Conservation (phyloP, 208 protist genomes). For the Trypanosoma boissoni region DNA sequence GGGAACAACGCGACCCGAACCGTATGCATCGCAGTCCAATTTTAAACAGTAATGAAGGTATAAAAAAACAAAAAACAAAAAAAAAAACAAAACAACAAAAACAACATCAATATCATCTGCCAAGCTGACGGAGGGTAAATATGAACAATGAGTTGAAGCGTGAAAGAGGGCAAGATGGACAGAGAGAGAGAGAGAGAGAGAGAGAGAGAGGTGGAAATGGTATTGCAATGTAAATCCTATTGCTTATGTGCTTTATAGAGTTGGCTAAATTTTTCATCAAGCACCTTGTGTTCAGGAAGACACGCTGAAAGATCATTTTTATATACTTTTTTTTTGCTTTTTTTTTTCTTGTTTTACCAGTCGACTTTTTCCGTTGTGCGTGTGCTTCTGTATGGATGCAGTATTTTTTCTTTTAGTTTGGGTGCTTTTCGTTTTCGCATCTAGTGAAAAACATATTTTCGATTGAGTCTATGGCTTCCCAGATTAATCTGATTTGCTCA, state of each 20-base stretch:
- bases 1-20: constrained; percentile 6
- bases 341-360: constrained; percentile 11
- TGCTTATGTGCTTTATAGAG: no score
- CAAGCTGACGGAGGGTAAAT: background rate
- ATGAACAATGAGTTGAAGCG: background rate
- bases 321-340: background rate
- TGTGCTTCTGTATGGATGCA: no score
- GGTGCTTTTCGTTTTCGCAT: background rate
- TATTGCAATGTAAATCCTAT: no score
- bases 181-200: background rate
- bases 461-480: no score
- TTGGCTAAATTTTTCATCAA: no score
- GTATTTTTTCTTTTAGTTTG: background rate
- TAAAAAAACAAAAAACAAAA: background rate
- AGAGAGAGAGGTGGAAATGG: no score
- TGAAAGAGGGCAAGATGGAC: background rate
- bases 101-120: no score
- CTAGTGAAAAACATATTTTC: no score
- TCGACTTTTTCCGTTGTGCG: no score
- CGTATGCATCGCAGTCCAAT: constrained; percentile 24
- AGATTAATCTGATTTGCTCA: no score
- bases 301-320: background rate
- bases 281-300: no score
- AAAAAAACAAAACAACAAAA: background rate
- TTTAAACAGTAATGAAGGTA: constrained; percentile 42